A percentile compares a stretch with the other conserved stretches of the same genome.
phyloP scores from a whole-genome alignment of 371 early-diverging fungal genomes.

The Apophysomyces ossiformis region DNA sequence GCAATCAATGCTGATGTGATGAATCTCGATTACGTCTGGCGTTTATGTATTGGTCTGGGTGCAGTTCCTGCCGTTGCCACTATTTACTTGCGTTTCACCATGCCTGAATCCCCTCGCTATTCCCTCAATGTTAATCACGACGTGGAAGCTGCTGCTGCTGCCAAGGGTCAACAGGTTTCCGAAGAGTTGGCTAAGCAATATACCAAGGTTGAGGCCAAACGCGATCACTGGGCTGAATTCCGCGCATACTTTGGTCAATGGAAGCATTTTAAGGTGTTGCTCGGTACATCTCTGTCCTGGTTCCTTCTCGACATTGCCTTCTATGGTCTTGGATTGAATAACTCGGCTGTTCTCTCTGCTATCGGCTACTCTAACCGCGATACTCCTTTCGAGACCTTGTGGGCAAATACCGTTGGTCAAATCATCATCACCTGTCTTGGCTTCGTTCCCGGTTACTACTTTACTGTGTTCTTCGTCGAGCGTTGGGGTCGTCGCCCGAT shows the following conservation, averaged over 20 bases:
- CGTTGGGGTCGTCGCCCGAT: slow-evolving; percentile 80
- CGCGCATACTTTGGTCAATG: slow-evolving; percentile 77
- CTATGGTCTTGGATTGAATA: slow-evolving; percentile 89
- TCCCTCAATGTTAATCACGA: slow-evolving; percentile 77
- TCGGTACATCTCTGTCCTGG: slow-evolving; percentile 83
- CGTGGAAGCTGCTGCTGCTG: slow-evolving; percentile 65
- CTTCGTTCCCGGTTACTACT: slow-evolving; percentile 89
- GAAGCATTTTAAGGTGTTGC: slow-evolving; percentile 76
- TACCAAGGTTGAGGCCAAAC: slow-evolving; percentile 48
- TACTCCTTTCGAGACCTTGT: slow-evolving; percentile 59
- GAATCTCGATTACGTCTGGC: slow-evolving; percentile 88
- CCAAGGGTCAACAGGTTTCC: slow-evolving; percentile 48
- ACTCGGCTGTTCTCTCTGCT: slow-evolving; percentile 69
- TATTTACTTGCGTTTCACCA: slow-evolving; percentile 89
- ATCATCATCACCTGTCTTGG: slow-evolving; percentile 84
- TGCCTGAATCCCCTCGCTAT: slow-evolving; percentile 92
- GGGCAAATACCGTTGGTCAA: slow-evolving; percentile 76
- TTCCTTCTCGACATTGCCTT: slow-evolving; percentile 88
- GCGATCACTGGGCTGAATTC: slow-evolving; percentile 68
- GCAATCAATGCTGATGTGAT: slow-evolving; percentile 63
- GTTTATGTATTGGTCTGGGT: slow-evolving; percentile 80
- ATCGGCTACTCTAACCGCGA: slow-evolving; percentile 67
- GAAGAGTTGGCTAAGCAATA: slow-evolving; percentile 40
- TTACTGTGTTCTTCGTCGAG: slow-evolving; percentile 81
- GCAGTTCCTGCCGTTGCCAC: slow-evolving; percentile 84